phyloP scores from a whole-genome alignment of 306 rosid species.

The Dicorynia guianensis region DNA sequence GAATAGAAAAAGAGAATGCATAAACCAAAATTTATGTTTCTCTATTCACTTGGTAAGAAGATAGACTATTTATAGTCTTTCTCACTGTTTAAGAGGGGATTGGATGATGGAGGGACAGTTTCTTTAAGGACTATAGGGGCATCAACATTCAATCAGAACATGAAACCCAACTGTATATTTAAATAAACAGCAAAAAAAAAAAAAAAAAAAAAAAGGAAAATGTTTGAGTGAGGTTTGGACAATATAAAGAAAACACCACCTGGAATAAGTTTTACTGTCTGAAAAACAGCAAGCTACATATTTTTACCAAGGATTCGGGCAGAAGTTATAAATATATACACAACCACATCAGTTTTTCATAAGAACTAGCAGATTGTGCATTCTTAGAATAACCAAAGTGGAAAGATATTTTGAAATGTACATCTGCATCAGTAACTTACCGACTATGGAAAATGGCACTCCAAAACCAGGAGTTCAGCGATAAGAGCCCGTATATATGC shows the following conservation, averaged over 20 bases:
- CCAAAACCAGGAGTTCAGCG: slow-evolving; percentile 78
- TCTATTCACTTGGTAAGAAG: slow-evolving; percentile 16
- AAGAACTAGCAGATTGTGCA: background rate
- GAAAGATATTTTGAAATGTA: background rate
- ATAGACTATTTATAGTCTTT: slow-evolving; percentile 6
- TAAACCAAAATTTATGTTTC: background rate
- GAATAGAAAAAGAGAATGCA: background rate
- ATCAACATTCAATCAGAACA: background rate
- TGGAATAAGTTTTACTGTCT: background rate
- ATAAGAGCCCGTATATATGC: slow-evolving; percentile 65
- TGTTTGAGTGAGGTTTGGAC: slow-evolving; percentile 13
- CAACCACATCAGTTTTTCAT: slow-evolving; percentile 2
- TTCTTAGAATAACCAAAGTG: slow-evolving; percentile 6
- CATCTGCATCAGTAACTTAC: slow-evolving; percentile 49
- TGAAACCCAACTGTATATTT: slow-evolving; percentile 19
- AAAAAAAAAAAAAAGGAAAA: background rate
- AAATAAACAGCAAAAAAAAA: background rate
- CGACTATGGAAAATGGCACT: slow-evolving; percentile 75
- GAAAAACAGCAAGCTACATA: background rate
- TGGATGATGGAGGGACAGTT: slow-evolving; percentile 1
- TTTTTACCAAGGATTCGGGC: background rate
- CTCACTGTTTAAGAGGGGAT: background rate
- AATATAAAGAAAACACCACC: slow-evolving; percentile 3
- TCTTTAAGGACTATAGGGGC: slow-evolving; percentile 1
- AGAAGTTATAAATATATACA: slow-evolving; percentile 10